A percentile compares a stretch with the other conserved stretches of the same genome.
phyloP scores from a whole-genome alignment of 2,329 filamentous ascomycete genomes.

The Amauroascus niger region DNA sequence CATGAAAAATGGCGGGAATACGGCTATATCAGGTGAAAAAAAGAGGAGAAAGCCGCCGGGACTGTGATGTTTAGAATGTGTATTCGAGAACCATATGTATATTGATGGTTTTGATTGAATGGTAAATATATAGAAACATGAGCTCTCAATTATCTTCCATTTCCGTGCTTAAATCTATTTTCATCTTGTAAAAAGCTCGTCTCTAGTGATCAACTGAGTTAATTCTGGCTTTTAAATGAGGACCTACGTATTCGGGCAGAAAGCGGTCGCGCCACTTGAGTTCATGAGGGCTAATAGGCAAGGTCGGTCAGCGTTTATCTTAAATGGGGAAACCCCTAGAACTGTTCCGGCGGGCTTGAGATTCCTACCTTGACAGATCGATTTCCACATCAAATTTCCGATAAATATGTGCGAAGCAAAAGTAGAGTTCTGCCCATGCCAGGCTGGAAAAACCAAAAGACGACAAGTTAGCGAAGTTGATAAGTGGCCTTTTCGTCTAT shows the following conservation, averaged over 20 bases:
- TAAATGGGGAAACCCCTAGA: background rate
- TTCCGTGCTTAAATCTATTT: background rate
- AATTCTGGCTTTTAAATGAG: constrained; percentile 1
- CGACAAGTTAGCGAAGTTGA: background rate
- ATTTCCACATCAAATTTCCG: constrained; percentile 11
- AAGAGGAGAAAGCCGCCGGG: too few relatives aligned
- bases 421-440: constrained; percentile 12
- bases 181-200: background rate
- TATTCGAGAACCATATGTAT: too few relatives aligned
- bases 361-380: constrained; percentile 2
- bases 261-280: constrained; percentile 3
- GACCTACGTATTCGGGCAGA: constrained; percentile 2
- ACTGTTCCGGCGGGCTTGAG: background rate
- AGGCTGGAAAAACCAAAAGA: constrained; percentile 5
- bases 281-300: constrained; percentile 1
- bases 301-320: background rate
- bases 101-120: too few relatives aligned
- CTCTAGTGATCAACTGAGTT: background rate
- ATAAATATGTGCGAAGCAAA: constrained; percentile 8
- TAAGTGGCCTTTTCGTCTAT: background rate
- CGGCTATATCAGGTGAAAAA: too few relatives aligned
- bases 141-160: background rate
- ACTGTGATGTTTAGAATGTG: too few relatives aligned
- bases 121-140: too few relatives aligned
- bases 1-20: too few relatives aligned